Evolutionary conservation across 1,284 basidiomycete species (phyloP).

Genomic region (Leccinum variabile): DNA sequence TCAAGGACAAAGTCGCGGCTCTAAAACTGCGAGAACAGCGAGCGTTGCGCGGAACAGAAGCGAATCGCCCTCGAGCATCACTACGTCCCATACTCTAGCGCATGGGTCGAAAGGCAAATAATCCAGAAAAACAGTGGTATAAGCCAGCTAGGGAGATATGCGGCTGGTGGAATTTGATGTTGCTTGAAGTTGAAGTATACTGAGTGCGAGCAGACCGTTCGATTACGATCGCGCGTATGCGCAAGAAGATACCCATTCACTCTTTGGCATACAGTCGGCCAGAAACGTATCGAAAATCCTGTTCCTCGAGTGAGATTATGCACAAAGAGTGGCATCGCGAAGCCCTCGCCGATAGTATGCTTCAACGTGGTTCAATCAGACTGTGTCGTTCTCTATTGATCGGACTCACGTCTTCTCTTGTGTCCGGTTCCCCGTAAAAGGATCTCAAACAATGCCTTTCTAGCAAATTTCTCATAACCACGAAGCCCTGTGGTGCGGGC

Average conservation of each 20-base stretch:
- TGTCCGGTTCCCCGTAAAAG: conserved; percentile 73
- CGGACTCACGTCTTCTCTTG: conserved; percentile 76
- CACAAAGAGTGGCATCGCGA: neutral
- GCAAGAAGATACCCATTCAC: conserved; percentile 44
- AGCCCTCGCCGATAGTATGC: conserved; percentile 62
- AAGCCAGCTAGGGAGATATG: conserved; percentile 81
- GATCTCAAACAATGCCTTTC: conserved; percentile 84
- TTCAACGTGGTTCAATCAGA: conserved; percentile 50
- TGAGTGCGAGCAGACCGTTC: conserved; percentile 31
- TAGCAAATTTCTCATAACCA: conserved; percentile 86
- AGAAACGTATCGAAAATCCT: conserved; percentile 92
- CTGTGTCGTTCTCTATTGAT: conserved; percentile 17
- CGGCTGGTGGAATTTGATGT: conserved; percentile 78
- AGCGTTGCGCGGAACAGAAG: conserved; percentile 84
- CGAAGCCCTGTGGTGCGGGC: conserved; percentile 76
- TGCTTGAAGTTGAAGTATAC: conserved; percentile 97
- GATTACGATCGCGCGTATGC: conserved; percentile 1
- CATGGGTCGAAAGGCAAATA: conserved; percentile 88
- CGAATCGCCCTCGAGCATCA: conserved; percentile 84
- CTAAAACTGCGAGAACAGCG: conserved; percentile 82
- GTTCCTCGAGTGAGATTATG: conserved; percentile 21
- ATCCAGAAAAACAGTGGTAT: conserved; percentile 76
- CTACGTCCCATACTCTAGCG: conserved; percentile 87
- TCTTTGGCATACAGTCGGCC: conserved; percentile 93
- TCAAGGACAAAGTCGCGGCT: conserved; percentile 80